Percentiles rank a stretch among this genome's conserved stretches.
Conservation (phyloP, 257 asterid species). For the Nemophila menziesii region DNA sequence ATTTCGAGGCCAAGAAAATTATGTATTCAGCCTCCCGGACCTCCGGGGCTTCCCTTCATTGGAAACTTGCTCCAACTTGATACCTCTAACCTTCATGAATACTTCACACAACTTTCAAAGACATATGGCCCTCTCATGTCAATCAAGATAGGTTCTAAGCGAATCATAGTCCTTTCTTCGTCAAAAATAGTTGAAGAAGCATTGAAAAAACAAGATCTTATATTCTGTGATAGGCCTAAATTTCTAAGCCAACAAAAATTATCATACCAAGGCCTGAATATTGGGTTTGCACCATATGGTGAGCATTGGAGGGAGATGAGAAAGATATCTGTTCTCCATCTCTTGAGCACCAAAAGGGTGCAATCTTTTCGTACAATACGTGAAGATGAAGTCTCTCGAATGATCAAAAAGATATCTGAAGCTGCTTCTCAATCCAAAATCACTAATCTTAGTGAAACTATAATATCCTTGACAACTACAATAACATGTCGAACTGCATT, state of each 20-base stretch:
- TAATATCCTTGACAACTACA: not conserved
- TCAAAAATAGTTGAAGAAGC: not conserved
- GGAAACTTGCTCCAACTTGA: not conserved
- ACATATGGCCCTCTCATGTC: constrained; percentile 1
- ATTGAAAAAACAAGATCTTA: not conserved
- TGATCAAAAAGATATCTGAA: not conserved
- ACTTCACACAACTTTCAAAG: not conserved
- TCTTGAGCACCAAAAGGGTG: no score
- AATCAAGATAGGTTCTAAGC: not conserved
- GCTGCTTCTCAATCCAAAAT: not conserved
- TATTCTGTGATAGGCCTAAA: not conserved
- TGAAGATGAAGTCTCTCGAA: no score
- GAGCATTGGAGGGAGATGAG: constrained; percentile 2
- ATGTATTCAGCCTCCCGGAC: constrained; percentile 4
- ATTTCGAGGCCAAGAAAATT: no score
- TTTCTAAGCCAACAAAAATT: not conserved
- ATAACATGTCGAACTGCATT: constrained; percentile 10
- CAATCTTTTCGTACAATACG: no score
- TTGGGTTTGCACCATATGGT: not conserved
- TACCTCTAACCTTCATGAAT: not conserved
- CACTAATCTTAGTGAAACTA: constrained; percentile 9
- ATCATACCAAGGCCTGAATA: not conserved
- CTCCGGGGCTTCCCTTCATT: not conserved
- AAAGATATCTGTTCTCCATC: no score
- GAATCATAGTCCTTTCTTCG: not conserved